phyloP scores from a whole-genome alignment of 2,329 filamentous ascomycete species.

The Didymella sp. region DNA sequence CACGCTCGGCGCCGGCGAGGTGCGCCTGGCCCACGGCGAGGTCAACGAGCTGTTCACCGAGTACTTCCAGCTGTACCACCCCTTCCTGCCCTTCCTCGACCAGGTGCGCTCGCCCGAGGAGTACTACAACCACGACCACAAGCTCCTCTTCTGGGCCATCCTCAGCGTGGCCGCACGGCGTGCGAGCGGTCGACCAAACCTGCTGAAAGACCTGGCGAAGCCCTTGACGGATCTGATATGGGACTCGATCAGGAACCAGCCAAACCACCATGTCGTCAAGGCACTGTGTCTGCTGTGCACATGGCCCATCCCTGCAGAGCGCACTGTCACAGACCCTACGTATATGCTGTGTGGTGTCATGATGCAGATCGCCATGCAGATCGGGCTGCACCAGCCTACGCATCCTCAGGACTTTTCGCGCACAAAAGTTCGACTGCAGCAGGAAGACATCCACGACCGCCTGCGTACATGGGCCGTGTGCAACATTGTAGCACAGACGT shows the following conservation, averaged over 20 bases:
- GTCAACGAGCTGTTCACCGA: constrained; percentile 69
- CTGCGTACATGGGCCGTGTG: constrained; percentile 84
- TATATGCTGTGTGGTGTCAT: constrained; percentile 83
- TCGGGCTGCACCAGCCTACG: constrained; percentile 80
- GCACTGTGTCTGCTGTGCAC: constrained; percentile 80
- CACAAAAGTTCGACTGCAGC: constrained; percentile 75
- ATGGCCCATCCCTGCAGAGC: constrained; percentile 84
- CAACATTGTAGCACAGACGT: constrained; percentile 81
- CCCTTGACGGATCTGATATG: constrained; percentile 75
- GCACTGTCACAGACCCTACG: constrained; percentile 78
- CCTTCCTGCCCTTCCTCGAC: constrained; percentile 78
- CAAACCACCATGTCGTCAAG: constrained; percentile 81
- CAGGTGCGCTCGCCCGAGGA: constrained; percentile 70
- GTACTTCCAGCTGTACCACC: constrained; percentile 79
- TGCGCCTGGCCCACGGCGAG: constrained; percentile 53
- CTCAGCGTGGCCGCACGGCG: constrained; percentile 77
- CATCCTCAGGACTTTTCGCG: constrained; percentile 84
- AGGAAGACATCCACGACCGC: constrained; percentile 79
- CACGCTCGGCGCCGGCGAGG: constrained; percentile 61
- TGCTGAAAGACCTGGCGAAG: constrained; percentile 71
- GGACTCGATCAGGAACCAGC: constrained; percentile 79
- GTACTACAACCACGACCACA: constrained; percentile 76
- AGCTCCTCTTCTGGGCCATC: constrained; percentile 85
- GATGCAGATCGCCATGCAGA: constrained; percentile 87
- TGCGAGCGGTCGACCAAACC: constrained; percentile 67